A percentile compares a stretch with the other conserved stretches of the same genome.
Evolutionary conservation across 2,329 filamentous ascomycete species (phyloP).

Genomic region (Talaromyces funiculosus): DNA sequence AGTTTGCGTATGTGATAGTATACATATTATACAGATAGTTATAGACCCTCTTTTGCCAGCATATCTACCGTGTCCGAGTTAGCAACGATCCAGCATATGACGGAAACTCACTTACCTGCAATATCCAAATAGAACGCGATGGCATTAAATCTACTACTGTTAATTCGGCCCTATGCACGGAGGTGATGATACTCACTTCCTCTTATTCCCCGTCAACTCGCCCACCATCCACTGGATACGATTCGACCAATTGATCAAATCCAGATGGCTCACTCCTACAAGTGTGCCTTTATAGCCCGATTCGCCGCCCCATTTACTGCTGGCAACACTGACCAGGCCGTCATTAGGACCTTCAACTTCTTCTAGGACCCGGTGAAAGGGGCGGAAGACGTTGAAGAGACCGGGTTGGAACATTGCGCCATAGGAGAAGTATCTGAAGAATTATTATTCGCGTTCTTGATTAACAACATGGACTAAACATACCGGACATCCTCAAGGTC

Average conservation of each 20-base stretch:
- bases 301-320: constrained; percentile 54
- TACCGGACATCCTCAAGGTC: constrained; percentile 49
- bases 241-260: constrained; percentile 63
- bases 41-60: constrained; percentile 61
- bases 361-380: constrained; percentile 51
- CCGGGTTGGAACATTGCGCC: constrained; percentile 54
- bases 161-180: background rate
- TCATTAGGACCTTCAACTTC: constrained; percentile 56
- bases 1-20: background rate
- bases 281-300: constrained; percentile 55
- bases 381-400: constrained; percentile 53
- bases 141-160: constrained; percentile 53
- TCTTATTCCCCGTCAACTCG: constrained; percentile 50
- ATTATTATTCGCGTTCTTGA: too few species aligned
- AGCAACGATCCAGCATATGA: background rate
- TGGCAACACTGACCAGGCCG: constrained; percentile 56
- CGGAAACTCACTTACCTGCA: constrained; percentile 44
- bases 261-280: constrained; percentile 58
- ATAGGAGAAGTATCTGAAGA: constrained; percentile 55
- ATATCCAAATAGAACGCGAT: constrained; percentile 60
- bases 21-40: constrained; percentile 15
- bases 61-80: constrained; percentile 49
- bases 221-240: constrained; percentile 55
- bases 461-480: too few species aligned
- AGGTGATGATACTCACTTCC: constrained; percentile 39